A percentile compares a stretch with the other conserved stretches of the same genome.
Evolutionary conservation across 768 basidiomycete genomes (phyloP).

Genomic region (Coprinellus micaceus): DNA sequence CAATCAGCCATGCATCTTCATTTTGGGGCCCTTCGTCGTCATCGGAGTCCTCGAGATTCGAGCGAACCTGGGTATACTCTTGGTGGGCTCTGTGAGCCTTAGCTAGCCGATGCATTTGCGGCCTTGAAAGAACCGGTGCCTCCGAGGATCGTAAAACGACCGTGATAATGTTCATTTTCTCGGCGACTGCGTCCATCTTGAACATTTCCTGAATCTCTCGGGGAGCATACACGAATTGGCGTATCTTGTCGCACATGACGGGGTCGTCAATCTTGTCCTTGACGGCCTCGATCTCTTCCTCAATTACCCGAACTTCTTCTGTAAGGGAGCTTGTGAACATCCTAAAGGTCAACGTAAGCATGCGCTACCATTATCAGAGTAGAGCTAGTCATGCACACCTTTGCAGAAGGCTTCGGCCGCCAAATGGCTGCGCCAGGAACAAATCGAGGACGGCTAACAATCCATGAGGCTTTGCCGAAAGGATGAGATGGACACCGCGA

Average conservation of each 20-base stretch:
- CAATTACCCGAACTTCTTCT: constrained; percentile 82
- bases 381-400: too few species aligned
- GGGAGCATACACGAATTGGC: constrained; percentile 81
- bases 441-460: constrained; percentile 72
- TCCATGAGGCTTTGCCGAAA: neutral
- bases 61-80: constrained; percentile 62
- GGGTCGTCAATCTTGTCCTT: constrained; percentile 88
- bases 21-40: constrained; percentile 90
- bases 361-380: too few species aligned
- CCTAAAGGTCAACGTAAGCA: constrained; percentile 34
- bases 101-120: constrained; percentile 78
- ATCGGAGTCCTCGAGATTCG: constrained; percentile 72
- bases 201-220: constrained; percentile 83
- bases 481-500: constrained; percentile 5
- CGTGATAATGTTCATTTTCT: constrained; percentile 72
- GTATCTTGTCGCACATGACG: constrained; percentile 82
- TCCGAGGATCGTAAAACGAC: constrained; percentile 78
- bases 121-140: constrained; percentile 67
- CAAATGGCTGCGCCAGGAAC: constrained; percentile 96
- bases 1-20: constrained; percentile 95
- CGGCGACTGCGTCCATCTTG: constrained; percentile 71
- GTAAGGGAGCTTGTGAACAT: constrained; percentile 94
- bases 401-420: constrained; percentile 87
- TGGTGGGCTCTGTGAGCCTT: constrained; percentile 75
- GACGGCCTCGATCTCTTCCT: constrained; percentile 85